A percentile compares a stretch with the other conserved stretches of the same genome.
Conservation (phyloP, 2,329 filamentous ascomycete genomes). For the Paracoccidioides brasiliensis region DNA sequence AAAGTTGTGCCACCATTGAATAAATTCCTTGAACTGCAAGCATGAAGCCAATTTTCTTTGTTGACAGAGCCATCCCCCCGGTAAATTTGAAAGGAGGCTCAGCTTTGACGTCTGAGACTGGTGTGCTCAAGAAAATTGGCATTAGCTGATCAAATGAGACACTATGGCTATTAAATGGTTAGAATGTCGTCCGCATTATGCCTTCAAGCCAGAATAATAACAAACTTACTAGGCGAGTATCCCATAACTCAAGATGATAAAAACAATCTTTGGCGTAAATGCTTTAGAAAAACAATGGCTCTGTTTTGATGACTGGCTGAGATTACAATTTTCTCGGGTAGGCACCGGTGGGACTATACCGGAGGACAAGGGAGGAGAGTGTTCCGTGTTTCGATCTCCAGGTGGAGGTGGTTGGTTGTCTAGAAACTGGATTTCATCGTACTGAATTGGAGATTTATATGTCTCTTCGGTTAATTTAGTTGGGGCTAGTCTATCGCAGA, state of each 20-base stretch:
- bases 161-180: conserved; percentile 55
- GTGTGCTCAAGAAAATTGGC: conserved; percentile 76
- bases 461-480: conserved; percentile 48
- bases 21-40: conserved; percentile 80
- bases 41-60: conserved; percentile 74
- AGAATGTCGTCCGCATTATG: conserved; percentile 20
- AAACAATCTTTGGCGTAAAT: conserved; percentile 72
- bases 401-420: conserved; percentile 51
- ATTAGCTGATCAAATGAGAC: conserved; percentile 93
- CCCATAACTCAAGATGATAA: conserved; percentile 81
- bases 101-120: conserved; percentile 37
- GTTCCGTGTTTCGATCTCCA: conserved; percentile 50
- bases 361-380: conserved; percentile 36
- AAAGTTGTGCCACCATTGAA: conserved; percentile 73
- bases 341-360: conserved; percentile 13
- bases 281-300: conserved; percentile 41
- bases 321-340: not conserved
- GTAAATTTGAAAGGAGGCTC: conserved; percentile 75
- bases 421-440: conserved; percentile 21
- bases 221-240: conserved; percentile 81
- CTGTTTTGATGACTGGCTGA: conserved; percentile 26
- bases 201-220: conserved; percentile 43
- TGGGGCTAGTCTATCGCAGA: not conserved
- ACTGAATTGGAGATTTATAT: conserved; percentile 35
- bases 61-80: conserved; percentile 71